Evolutionary conservation across 2,329 filamentous ascomycete species (phyloP).

Genomic region (Tolypocladium cylindrosporum): DNA sequence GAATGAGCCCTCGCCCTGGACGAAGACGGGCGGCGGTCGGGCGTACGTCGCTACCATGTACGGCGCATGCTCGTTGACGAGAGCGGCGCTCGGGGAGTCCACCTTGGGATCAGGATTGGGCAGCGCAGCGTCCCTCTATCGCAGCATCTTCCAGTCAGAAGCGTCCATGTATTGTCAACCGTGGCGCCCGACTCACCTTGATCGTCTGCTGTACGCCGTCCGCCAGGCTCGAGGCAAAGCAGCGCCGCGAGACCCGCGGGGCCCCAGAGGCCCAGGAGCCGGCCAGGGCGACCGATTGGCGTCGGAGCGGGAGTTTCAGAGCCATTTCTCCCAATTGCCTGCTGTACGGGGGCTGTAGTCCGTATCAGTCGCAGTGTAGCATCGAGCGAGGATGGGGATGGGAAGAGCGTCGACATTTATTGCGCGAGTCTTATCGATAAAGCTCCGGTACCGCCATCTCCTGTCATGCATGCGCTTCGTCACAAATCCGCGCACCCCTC

Average conservation of each 20-base stretch:
- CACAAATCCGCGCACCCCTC: no score
- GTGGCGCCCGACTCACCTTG: constrained; percentile 15
- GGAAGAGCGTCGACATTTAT: not conserved
- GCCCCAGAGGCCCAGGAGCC: constrained; percentile 10
- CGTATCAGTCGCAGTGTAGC: not conserved
- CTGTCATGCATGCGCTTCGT: no score
- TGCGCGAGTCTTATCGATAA: constrained; percentile 7
- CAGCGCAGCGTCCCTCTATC: constrained; percentile 22
- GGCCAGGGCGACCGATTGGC: constrained; percentile 23
- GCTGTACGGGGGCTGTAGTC: not conserved
- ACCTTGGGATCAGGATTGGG: constrained; percentile 63
- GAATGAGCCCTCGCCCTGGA: constrained; percentile 77
- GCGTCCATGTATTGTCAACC: not conserved
- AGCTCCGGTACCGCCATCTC: constrained; percentile 6
- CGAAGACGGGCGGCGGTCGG: constrained; percentile 81
- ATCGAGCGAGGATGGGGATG: not conserved
- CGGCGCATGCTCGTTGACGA: constrained; percentile 66
- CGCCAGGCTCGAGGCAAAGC: constrained; percentile 24
- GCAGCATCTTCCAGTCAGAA: not conserved
- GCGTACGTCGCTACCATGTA: constrained; percentile 97
- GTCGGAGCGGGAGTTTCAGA: constrained; percentile 26
- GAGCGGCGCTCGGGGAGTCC: constrained; percentile 63
- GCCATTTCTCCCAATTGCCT: constrained; percentile 22
- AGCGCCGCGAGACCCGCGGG: constrained; percentile 18
- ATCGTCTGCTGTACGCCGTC: constrained; percentile 22